A percentile compares a stretch with the other conserved stretches of the same genome.
Conservation (phyloP, 257 asterid species). For the Solanum chiquidenum region DNA sequence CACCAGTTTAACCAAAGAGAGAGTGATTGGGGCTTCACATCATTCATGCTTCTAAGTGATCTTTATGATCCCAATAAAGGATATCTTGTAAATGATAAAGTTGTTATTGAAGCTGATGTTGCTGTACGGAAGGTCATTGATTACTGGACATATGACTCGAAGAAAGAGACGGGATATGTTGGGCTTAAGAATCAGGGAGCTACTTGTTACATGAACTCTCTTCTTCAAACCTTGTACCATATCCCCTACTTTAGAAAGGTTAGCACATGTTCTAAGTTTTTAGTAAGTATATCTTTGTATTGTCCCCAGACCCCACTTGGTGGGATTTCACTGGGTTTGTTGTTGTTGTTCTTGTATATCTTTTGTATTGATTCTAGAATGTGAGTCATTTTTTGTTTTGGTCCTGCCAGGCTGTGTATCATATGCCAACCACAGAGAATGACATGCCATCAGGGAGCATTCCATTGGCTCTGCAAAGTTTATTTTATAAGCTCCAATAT, state of each 20-base stretch:
- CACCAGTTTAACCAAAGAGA: constrained; percentile 94
- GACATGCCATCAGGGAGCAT: constrained; percentile 98
- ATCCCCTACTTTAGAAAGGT: constrained; percentile 98
- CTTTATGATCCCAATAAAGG: constrained; percentile 90
- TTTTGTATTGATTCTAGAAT: constrained; percentile 3
- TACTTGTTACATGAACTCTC: constrained; percentile 97
- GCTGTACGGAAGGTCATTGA: constrained; percentile 90
- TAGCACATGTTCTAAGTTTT: constrained; percentile 6
- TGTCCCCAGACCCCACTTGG: background rate
- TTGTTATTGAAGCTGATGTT: constrained; percentile 88
- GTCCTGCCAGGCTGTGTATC: constrained; percentile 82
- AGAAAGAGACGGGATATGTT: constrained; percentile 94
- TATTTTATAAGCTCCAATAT: constrained; percentile 95
- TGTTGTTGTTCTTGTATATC: background rate
- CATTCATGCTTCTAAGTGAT: constrained; percentile 93
- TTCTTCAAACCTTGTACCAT: constrained; percentile 90
- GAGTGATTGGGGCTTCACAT: constrained; percentile 98
- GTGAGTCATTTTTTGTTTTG: constrained; percentile 10
- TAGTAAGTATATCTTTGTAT: background rate
- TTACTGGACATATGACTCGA: constrained; percentile 93
- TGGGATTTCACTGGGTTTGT: background rate
- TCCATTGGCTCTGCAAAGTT: constrained; percentile 94
- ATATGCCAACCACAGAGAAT: constrained; percentile 99
- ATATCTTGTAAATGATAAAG: constrained; percentile 71
- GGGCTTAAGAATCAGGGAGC: constrained; percentile 99